Percentiles rank a stretch among this genome's conserved stretches.
Evolutionary conservation across 2,329 filamentous ascomycete species (phyloP).

Genomic region (Dactylonectria estremocensis): DNA sequence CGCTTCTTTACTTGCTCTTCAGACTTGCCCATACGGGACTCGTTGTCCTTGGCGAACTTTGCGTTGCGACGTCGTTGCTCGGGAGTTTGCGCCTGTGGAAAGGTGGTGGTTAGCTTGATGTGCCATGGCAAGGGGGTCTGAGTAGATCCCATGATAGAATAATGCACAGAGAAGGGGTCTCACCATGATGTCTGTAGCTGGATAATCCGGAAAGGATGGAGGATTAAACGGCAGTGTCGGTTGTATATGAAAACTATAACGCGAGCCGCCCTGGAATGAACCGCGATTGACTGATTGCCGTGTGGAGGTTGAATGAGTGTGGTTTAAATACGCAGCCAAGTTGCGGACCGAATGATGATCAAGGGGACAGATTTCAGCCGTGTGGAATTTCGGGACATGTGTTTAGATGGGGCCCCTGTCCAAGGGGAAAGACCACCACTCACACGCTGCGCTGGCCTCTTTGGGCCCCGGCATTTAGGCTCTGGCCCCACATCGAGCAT

Average conservation of each 20-base stretch:
- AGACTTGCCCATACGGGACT: slow-evolving; percentile 83
- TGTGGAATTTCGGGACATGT: slow-evolving; percentile 52
- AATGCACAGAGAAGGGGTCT: not conserved
- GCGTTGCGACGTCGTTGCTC: slow-evolving; percentile 86
- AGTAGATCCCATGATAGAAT: slow-evolving; percentile 9
- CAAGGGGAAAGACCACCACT: slow-evolving; percentile 29
- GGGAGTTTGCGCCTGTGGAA: slow-evolving; percentile 81
- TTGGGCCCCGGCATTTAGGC: not conserved
- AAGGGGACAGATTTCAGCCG: slow-evolving; percentile 49
- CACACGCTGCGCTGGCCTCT: slow-evolving; percentile 5
- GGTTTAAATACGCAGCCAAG: slow-evolving; percentile 37
- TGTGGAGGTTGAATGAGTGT: slow-evolving; percentile 9
- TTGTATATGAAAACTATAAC: not conserved
- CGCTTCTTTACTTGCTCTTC: slow-evolving; percentile 74
- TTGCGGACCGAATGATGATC: slow-evolving; percentile 31
- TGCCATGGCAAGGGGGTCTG: slow-evolving; percentile 13
- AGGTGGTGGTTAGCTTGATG: slow-evolving; percentile 37
- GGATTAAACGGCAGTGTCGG: not conserved
- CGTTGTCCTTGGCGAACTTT: slow-evolving; percentile 82
- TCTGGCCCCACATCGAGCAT: slow-evolving; percentile 18
- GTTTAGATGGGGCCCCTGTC: slow-evolving; percentile 39
- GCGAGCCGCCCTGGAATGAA: not conserved
- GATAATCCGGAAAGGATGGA: not conserved
- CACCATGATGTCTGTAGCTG: slow-evolving; percentile 7
- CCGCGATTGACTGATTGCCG: slow-evolving; percentile 2